These are phyloP conservation scores for Sporothrix variecibatus DNA, from an alignment of 2,329 filamentous ascomycete genomes.

Conservation along the genomic window DNA sequence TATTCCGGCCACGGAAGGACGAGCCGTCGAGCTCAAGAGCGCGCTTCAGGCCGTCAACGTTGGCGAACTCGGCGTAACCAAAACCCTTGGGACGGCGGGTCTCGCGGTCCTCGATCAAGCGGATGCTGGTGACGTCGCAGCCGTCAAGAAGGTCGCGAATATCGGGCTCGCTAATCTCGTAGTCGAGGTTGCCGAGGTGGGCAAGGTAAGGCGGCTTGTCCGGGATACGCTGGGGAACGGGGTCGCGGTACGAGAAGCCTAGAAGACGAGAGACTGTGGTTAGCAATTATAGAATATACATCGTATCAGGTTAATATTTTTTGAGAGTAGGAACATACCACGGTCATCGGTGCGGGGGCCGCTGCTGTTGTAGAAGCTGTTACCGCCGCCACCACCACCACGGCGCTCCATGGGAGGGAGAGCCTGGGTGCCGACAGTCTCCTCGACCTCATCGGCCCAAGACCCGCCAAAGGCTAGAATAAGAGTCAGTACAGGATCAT, in stretches of 20 bases:
- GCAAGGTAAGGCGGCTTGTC: conserved; percentile 93
- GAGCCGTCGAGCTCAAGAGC: conserved; percentile 81
- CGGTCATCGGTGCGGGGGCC: conserved; percentile 26
- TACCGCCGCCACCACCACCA: conserved; percentile 38
- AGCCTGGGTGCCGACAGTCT: conserved; percentile 67
- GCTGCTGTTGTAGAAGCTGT: conserved; percentile 31
- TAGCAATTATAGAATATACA: neutral
- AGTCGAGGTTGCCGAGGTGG: conserved; percentile 94
- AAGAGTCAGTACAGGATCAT: conserved; percentile 17
- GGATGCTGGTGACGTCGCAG: conserved; percentile 85
- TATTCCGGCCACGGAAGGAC: conserved; percentile 82
- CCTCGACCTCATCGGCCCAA: conserved; percentile 99
- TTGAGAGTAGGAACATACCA: conserved; percentile 23
- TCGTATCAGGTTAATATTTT: too few species aligned
- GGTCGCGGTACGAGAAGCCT: conserved; percentile 57
- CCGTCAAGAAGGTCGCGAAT: conserved; percentile 82
- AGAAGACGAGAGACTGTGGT: neutral
- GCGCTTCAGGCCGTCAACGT: conserved; percentile 85
- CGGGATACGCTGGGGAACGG: conserved; percentile 72
- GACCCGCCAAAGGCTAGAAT: conserved; percentile 65
- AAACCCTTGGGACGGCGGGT: conserved; percentile 96
- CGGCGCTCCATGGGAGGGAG: conserved; percentile 54
- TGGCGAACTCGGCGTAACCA: conserved; percentile 92
- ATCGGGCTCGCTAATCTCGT: conserved; percentile 83
- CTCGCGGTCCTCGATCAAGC: conserved; percentile 95